Conservation (phyloP, 306 rosid species). For the Quercus glauca region DNA sequence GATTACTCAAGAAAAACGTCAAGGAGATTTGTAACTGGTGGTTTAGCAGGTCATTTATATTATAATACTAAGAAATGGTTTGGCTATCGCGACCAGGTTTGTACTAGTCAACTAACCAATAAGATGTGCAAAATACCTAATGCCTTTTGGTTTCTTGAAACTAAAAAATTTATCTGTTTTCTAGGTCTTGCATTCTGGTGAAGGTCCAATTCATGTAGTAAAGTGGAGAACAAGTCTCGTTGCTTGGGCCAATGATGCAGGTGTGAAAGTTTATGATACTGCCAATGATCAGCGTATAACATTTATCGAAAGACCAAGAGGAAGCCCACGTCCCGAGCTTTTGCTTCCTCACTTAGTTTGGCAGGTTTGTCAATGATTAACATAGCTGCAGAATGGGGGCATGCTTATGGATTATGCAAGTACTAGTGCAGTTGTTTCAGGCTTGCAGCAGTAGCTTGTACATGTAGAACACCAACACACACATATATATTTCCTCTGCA, state of each 20-base stretch:
- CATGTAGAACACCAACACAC: not conserved
- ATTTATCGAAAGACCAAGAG: conserved; percentile 91
- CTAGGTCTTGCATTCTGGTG: conserved; percentile 97
- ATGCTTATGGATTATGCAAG: conserved; percentile 17
- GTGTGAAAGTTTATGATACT: conserved; percentile 93
- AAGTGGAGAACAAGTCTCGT: conserved; percentile 94
- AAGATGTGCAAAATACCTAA: not conserved
- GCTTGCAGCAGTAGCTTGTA: conserved; percentile 3
- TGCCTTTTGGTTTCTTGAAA: conserved; percentile 23
- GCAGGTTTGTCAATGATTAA: conserved; percentile 74
- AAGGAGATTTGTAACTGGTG: conserved; percentile 93
- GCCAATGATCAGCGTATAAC: conserved; percentile 88
- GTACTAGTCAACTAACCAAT: conserved; percentile 22
- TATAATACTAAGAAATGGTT: conserved; percentile 87
- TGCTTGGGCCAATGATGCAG: conserved; percentile 99
- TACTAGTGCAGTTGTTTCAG: conserved; percentile 20
- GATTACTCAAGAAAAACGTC: conserved; percentile 73
- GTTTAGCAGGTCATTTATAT: conserved; percentile 93
- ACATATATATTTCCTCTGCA: not conserved
- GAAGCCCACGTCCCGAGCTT: conserved; percentile 89
- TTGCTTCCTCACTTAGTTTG: conserved; percentile 94
- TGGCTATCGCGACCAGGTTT: conserved; percentile 91
- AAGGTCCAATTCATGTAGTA: conserved; percentile 96
- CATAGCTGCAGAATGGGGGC: conserved; percentile 15
- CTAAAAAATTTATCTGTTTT: not conserved